These are phyloP conservation scores for Stagonosporopsis rhizophila DNA, from an alignment of 2,329 filamentous ascomycete species.

Conservation along the genomic window DNA sequence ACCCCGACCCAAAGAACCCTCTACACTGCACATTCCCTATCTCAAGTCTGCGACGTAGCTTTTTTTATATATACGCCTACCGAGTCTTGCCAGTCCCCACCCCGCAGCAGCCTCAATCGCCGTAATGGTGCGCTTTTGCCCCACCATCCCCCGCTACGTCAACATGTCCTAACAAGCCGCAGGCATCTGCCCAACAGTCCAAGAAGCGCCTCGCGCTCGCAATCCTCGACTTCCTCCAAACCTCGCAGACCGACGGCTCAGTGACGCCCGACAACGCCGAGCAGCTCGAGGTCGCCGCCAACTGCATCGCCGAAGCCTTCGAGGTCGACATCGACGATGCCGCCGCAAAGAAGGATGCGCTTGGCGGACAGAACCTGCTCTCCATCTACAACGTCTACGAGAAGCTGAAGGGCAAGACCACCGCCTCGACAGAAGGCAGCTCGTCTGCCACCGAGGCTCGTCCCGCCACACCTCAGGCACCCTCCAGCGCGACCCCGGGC, in stretches of 20 bases:
- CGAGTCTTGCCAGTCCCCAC: conserved; percentile 1
- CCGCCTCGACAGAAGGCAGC: conserved; percentile 54
- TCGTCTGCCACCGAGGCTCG: conserved; percentile 52
- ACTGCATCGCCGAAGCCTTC: conserved; percentile 95
- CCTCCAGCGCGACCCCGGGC: conserved; percentile 39
- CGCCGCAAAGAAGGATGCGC: conserved; percentile 74
- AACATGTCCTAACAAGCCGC: conserved; percentile 21
- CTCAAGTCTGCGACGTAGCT: not conserved
- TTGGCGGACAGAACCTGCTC: conserved; percentile 85
- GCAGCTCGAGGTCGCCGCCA: conserved; percentile 90
- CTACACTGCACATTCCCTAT: conserved; percentile 3
- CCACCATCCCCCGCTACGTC: conserved; percentile 17
- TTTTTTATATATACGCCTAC: not conserved
- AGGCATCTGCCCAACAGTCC: conserved; percentile 54
- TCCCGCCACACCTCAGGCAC: conserved; percentile 50
- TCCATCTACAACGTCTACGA: conserved; percentile 97
- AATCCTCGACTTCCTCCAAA: conserved; percentile 92
- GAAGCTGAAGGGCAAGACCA: conserved; percentile 78
- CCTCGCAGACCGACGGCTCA: conserved; percentile 85
- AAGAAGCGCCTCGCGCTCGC: conserved; percentile 93
- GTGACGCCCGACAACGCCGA: conserved; percentile 88
- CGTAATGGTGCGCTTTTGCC: conserved; percentile 38
- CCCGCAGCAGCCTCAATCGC: conserved; percentile 19
- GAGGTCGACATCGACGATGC: conserved; percentile 86
- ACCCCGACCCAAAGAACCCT: conserved; percentile 1